Evolutionary conservation across 495 filamentous ascomycete species (phyloP).

Genomic region (Daldinia vernicosa): DNA sequence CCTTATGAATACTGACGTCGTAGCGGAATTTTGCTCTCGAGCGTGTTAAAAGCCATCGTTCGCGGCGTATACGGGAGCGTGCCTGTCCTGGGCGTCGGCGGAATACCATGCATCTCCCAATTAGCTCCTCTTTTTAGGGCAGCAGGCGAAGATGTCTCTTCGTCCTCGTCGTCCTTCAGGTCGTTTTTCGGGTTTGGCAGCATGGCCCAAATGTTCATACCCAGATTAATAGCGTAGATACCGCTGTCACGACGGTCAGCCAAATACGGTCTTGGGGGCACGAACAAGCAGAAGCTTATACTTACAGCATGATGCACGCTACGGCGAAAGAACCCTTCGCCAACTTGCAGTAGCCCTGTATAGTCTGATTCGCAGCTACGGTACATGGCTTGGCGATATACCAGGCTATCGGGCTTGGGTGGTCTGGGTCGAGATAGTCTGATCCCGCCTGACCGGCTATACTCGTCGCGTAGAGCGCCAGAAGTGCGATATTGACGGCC

Average conservation of each 20-base stretch:
- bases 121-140: constrained; percentile 40
- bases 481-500: constrained; percentile 64
- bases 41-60: constrained; percentile 63
- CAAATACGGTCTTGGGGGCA: not conserved
- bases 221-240: constrained; percentile 65
- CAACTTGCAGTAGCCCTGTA: constrained; percentile 75
- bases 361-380: constrained; percentile 63
- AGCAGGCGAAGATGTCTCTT: constrained; percentile 33
- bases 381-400: constrained; percentile 82
- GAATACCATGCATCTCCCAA: constrained; percentile 58
- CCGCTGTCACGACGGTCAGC: constrained; percentile 45
- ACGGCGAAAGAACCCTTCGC: constrained; percentile 79
- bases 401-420: constrained; percentile 77
- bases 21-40: constrained; percentile 60
- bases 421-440: constrained; percentile 77
- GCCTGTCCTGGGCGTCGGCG: constrained; percentile 43
- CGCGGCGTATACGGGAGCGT: constrained; percentile 59
- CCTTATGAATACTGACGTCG: constrained; percentile 32
- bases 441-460: constrained; percentile 78
- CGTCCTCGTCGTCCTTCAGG: constrained; percentile 52
- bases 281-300: constrained; percentile 20
- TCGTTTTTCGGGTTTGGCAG: constrained; percentile 62
- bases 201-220: constrained; percentile 68
- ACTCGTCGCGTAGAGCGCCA: constrained; percentile 71
- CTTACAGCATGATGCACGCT: constrained; percentile 76